Evolutionary conservation across 2,329 filamentous ascomycete genomes (phyloP), one percentile per base, ranked within the genome.

Genomic region (Colletotrichum neosansevieriae): DNA sequence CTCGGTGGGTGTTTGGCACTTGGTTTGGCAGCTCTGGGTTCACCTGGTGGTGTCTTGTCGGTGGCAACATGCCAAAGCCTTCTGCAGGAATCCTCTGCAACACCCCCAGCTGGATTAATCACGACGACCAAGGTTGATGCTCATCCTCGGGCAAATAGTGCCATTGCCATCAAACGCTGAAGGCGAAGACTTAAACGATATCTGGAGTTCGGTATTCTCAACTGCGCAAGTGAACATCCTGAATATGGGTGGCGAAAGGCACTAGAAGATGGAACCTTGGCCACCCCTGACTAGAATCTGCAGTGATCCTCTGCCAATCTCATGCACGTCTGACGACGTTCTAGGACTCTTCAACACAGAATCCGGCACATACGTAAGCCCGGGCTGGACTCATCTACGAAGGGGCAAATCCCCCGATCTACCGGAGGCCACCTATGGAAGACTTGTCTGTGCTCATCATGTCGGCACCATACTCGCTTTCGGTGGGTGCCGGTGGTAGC

Each of bases 291-390:
- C 42, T 34, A 13, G 15, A 54, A 44, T 24, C 9, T 34, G 49
- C 36, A 54, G 21, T 13, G 56, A 65, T 66, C 36, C 11, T 44
- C 66, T 51, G 56, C 19, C 53, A 32, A 47, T 67, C 51, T 34
- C 15, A 63, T 67, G 64, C 64, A 63, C 29, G 15, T 58, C 50
- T 63, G 51, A 67, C 29, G 24, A 38, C 36, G 12, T 51, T 24
- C 32, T 32, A 17, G 21, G 50, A 49, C 42, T 50, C 51, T 51
- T 63, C 36, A n/a, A 36, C 29, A 3, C 38, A 45, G 13, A 53
- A 44, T 15, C 19, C 42, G 13, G 21, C 7, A n/a, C 36, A 58
- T 45, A 64, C 53, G 36, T 34, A 58, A 58, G 24, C 13, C 58
- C 42, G 10, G n/a, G n/a, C 17, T n/a, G 11, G 13, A 54, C 29